Percentiles rank a stretch among this genome's conserved stretches.
Evolutionary conservation across 1,284 basidiomycete genomes (phyloP).

Genomic region (Sanghuangporus sanghuang): DNA sequence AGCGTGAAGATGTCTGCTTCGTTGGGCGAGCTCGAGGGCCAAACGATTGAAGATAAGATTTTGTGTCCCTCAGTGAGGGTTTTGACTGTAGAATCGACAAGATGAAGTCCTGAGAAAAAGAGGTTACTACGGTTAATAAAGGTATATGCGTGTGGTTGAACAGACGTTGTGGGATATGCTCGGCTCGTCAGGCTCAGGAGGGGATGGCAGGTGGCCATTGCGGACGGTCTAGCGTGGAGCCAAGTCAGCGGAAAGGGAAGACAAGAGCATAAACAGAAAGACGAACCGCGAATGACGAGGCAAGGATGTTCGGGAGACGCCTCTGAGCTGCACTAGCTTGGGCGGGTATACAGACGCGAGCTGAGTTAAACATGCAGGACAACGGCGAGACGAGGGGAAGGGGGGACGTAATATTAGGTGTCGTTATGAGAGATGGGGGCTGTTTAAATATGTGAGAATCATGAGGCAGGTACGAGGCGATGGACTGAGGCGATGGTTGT

Average conservation of each 20-base stretch:
- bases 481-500: constrained; percentile 1
- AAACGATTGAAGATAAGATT: constrained; percentile 86
- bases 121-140: constrained; percentile 5
- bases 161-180: constrained; percentile 46
- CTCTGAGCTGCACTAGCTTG: constrained; percentile 1
- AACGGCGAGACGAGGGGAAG: not conserved
- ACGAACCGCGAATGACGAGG: constrained; percentile 15
- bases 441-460: constrained; percentile 9
- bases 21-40: constrained; percentile 43
- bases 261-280: not conserved
- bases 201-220: constrained; percentile 17
- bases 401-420: not conserved
- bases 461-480: constrained; percentile 9
- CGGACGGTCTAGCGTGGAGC: constrained; percentile 13
- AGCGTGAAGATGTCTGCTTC: constrained; percentile 16
- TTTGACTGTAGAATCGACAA: constrained; percentile 91
- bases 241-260: not conserved
- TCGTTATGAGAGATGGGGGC: not conserved
- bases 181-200: constrained; percentile 54
- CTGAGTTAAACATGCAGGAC: constrained; percentile 9
- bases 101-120: constrained; percentile 79
- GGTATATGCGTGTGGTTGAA: not conserved
- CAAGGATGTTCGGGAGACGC: constrained; percentile 4
- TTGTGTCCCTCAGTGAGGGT: constrained; percentile 88
- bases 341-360: constrained; percentile 9